Base-by-base conservation (phyloP, 768 basidiomycete genomes). In the Ephemerocybe angulata region DNA sequence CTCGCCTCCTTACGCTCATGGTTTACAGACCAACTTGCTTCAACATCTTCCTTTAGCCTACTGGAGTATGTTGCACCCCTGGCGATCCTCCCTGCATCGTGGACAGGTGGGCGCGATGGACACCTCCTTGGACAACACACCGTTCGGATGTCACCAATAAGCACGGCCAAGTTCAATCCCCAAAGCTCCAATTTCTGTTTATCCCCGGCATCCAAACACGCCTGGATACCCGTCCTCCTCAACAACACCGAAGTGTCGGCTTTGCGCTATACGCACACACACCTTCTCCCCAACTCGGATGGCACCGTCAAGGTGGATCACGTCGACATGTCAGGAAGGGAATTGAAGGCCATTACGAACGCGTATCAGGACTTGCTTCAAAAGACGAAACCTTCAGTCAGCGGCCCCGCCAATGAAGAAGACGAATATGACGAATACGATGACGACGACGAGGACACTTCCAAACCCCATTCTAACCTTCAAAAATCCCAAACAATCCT, bases 131-230 rank as follows among this genome's bases (percentile, higher is more conserved):
- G 95, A 30, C 87, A 93, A 67, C 92, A 95, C 65, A 94, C 92
- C 0, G 88, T 98, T 50, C 85, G 88, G 59, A 87, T 95, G 81
- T 91, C 93, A 0, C 94, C 94, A 10, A 93, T 92, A 62, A 92
- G 93, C 67, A 97, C 94, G 2, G 95, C 94, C 3, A 86, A 87
- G 21, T 76, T 98, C 41, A 95, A 96, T 62, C 92, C 91, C 11
- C 76, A 86, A 55, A 76, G 72, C 13, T 76, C 83, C 50, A 84
- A 83, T 3, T 94, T 86, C 66, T 96, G 93, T 62, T 76, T 95
- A 19, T 75, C 87, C 1, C 65, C 75, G 19, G 71, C 76, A 10
- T 69, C 72, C 6, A 75, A 77, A 50, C 73, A 74, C 41, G 81
- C 89, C 28, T 79, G 92, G 51, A 73, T 97, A 44, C 95, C 95